Conservation (phyloP, 2,329 filamentous ascomycete species). For the Trichocomaceae sp. region DNA sequence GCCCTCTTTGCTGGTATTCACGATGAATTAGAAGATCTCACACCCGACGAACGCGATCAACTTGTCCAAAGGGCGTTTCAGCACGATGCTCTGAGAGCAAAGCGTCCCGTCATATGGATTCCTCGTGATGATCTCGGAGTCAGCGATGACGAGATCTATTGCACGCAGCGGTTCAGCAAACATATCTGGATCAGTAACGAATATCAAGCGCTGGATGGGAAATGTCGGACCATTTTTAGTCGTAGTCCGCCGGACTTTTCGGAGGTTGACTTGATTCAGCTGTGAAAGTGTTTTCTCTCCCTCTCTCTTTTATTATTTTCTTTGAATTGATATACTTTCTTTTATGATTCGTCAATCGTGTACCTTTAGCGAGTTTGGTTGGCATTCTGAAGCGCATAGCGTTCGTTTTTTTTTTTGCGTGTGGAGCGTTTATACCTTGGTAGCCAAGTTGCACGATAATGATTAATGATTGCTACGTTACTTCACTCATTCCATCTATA, state of each 20-base stretch:
- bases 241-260: conserved; percentile 84
- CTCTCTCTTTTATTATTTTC: too few species aligned
- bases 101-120: conserved; percentile 87
- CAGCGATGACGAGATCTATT: conserved; percentile 80
- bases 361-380: not conserved
- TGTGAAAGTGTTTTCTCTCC: conserved; percentile 41
- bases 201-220: conserved; percentile 78
- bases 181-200: conserved; percentile 91
- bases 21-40: conserved; percentile 91
- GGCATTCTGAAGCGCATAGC: not conserved
- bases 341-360: not conserved
- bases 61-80: conserved; percentile 84
- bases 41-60: conserved; percentile 77
- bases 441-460: not conserved
- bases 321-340: not conserved
- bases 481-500: too few species aligned
- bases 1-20: conserved; percentile 80
- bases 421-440: not conserved
- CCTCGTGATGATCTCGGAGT: conserved; percentile 85
- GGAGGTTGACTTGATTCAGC: conserved; percentile 75
- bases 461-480: too few species aligned
- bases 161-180: conserved; percentile 69
- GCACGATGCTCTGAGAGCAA: conserved; percentile 77
- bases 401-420: not conserved
- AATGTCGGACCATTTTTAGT: conserved; percentile 74